Evolutionary conservation across 2,329 filamentous ascomycete genomes (phyloP), one percentile per base, ranked within the genome.

Genomic region (Arthrobotrys conoides): DNA sequence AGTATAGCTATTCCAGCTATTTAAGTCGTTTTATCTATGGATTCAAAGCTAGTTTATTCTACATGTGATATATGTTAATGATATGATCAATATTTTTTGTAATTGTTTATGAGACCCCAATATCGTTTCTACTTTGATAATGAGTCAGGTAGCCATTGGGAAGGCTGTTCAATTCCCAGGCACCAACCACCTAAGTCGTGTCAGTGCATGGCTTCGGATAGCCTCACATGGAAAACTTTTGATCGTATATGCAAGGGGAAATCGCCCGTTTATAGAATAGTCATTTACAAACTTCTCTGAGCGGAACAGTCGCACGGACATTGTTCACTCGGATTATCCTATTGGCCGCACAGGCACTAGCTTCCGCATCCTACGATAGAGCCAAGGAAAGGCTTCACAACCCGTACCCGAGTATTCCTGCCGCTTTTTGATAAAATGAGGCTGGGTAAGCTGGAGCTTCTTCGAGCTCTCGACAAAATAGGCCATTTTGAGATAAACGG

Each of bases 241-340:
- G 24, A 55, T 33, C 14, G 27, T n/a, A 33, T 55, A 55, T 55
- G 51, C 51, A 55, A 55, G 51, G 51, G 51, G 27, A 18, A 55
- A 22, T 6, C 20, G 24, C 14, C 22, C 51, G 27, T 14, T 24
- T 33, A 55, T 12, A n/a, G 16, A 9, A 46, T 46, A 20, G 44
- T 46, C 18, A 4, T 20, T 1, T 55, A 51, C 46, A 24, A 51
- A 18, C 5, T 9, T 6, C 14, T 24, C 14, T 8, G 22, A 53
- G 51, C 51, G 14, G 5, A 16, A 33, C 5, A 16, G 18, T 55
- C 51, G 51, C 51, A 55, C 51, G 51, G 51, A 55, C 51, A 18
- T 18, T 24, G n/a, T 16, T 2, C 3, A 9, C 48, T 55, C 16
- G 27, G 24, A 33, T 33, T 33, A 55, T n/a, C 18, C 33, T 30